phyloP scores from a whole-genome alignment of 495 filamentous ascomycete species.

The Hypoxylon lenormandii region DNA sequence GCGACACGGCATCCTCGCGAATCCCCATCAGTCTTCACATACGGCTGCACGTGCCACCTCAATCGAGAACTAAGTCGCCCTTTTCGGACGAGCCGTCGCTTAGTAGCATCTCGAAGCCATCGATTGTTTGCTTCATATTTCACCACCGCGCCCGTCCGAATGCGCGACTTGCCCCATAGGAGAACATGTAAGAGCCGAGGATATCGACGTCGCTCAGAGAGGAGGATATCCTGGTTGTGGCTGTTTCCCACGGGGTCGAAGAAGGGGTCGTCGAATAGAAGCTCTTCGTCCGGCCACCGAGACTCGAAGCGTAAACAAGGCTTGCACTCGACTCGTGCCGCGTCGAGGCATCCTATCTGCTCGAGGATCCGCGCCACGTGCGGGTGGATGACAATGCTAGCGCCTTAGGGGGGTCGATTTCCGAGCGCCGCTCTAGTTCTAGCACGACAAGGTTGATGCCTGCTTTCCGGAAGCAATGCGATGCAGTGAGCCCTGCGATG shows the following conservation, averaged over 20 bases:
- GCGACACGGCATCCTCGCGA: background rate
- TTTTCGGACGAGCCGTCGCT: conserved; percentile 32
- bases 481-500: conserved; percentile 52
- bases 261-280: conserved; percentile 21
- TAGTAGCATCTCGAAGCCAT: conserved; percentile 42
- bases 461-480: conserved; percentile 44
- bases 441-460: conserved; percentile 57
- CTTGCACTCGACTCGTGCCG: conserved; percentile 10
- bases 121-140: conserved; percentile 29
- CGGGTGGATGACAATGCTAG: conserved; percentile 51
- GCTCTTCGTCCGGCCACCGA: conserved; percentile 37
- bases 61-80: conserved; percentile 49
- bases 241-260: too few species aligned
- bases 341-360: conserved; percentile 49
- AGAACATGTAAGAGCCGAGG: conserved; percentile 38
- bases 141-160: conserved; percentile 26
- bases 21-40: conserved; percentile 38
- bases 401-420: conserved; percentile 52
- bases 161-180: conserved; percentile 43
- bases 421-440: conserved; percentile 44
- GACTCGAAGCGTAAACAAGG: conserved; percentile 31
- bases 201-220: too few species aligned
- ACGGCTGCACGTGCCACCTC: conserved; percentile 46
- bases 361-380: conserved; percentile 52
- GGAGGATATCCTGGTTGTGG: too few species aligned